Percentiles rank a stretch among this genome's conserved stretches.
Conservation (phyloP, 2,329 filamentous ascomycete species). For the Aspergillus sp. region DNA sequence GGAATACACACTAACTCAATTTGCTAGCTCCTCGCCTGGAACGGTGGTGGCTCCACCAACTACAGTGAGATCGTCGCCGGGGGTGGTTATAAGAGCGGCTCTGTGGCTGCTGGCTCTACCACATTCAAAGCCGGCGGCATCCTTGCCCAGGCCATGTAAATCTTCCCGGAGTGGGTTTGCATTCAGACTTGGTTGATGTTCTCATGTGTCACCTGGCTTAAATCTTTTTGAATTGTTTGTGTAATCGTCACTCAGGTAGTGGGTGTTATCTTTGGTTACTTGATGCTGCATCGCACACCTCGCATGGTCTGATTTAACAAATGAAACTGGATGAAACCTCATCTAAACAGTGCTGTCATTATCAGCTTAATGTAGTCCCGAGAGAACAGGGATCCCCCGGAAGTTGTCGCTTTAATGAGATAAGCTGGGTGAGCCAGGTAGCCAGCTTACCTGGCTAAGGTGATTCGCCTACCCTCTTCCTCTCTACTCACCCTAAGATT, state of each 20-base stretch:
- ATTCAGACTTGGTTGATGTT: not conserved
- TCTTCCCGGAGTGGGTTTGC: not conserved
- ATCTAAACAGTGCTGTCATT: not conserved
- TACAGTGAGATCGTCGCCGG: conserved; percentile 77
- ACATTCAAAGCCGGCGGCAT: conserved; percentile 13
- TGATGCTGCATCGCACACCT: conserved; percentile 4
- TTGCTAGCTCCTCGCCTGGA: conserved; percentile 82
- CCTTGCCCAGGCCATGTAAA: conserved; percentile 14
- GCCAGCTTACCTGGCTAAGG: too few relatives aligned
- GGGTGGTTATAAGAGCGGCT: conserved; percentile 63
- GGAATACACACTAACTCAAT: conserved; percentile 23
- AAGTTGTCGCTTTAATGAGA: too few relatives aligned
- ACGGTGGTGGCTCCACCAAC: conserved; percentile 93
- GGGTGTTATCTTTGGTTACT: conserved; percentile 12
- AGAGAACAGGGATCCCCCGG: not conserved
- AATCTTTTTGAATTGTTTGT: conserved; percentile 4
- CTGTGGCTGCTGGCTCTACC: not conserved
- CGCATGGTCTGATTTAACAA: not conserved
- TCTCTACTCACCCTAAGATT: too few relatives aligned
- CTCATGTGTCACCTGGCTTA: conserved; percentile 1
- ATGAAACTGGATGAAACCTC: conserved; percentile 1
- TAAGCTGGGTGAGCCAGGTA: too few relatives aligned
- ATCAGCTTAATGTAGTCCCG: not conserved
- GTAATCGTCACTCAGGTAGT: conserved; percentile 5
- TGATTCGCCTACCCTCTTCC: too few relatives aligned